Percentiles rank a stretch among this genome's conserved stretches.
Evolutionary conservation across 208 protist genomes (phyloP).

Genomic region (Naegleria fowleri): DNA sequence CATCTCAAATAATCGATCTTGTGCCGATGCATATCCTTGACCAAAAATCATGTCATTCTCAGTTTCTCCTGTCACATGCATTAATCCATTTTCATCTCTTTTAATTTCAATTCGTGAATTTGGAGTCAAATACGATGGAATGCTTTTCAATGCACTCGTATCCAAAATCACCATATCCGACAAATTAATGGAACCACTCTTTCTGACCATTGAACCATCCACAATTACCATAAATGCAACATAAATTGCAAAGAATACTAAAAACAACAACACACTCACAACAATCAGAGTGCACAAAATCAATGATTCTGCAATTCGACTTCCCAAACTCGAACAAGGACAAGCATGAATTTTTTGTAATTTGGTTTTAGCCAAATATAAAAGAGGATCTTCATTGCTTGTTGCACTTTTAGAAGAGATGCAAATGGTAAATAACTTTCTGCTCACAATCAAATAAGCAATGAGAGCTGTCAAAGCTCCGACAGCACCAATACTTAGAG

Average conservation of each 20-base stretch:
- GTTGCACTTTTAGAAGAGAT: not conserved
- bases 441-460: not conserved
- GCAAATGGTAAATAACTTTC: not conserved
- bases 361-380: too few species aligned
- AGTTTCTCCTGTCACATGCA: not conserved
- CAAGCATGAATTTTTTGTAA: too few species aligned
- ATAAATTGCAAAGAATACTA: not conserved
- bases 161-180: not conserved
- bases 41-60: not conserved
- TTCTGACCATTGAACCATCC: not conserved
- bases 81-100: not conserved
- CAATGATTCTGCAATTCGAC: not conserved
- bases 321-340: too few species aligned
- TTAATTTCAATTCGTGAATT: not conserved
- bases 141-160: not conserved
- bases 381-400: too few species aligned
- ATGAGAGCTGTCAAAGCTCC: not conserved
- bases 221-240: not conserved
- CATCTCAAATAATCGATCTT: not conserved
- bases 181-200: not conserved
- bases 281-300: not conserved
- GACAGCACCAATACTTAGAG: too few species aligned
- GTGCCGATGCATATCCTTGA: conserved; percentile 17
- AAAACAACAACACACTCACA: not conserved
- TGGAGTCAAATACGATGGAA: not conserved